phyloP scores from a whole-genome alignment of 805 yeast species.

The Zygosaccharomyces rouxii region DNA sequence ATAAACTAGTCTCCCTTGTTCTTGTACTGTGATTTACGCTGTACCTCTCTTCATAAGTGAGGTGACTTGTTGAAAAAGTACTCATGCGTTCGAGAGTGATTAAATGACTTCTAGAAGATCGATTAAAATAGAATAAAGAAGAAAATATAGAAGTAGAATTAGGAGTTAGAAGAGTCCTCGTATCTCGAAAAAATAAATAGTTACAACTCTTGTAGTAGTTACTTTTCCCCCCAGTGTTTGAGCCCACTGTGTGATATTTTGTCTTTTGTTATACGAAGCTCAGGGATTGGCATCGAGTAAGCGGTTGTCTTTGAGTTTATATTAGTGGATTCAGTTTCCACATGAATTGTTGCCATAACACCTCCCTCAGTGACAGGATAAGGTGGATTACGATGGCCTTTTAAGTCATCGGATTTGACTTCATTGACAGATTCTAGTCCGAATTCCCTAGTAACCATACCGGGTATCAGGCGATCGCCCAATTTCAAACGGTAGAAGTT shows the following conservation, averaged over 20 bases:
- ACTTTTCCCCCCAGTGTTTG: conserved; percentile 21
- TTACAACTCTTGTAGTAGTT: not conserved
- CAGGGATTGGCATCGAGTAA: conserved; percentile 72
- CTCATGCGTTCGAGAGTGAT: not conserved
- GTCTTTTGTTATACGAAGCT: conserved; percentile 36
- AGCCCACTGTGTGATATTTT: conserved; percentile 27
- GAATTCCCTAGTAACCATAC: conserved; percentile 28
- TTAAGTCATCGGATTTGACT: conserved; percentile 10
- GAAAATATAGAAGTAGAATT: not conserved
- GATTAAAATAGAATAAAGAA: not conserved
- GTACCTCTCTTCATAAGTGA: not conserved
- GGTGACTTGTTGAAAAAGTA: not conserved
- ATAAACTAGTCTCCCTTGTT: not conserved
- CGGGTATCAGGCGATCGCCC: conserved; percentile 26
- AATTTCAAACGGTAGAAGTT: conserved; percentile 10
- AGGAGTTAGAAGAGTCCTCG: not conserved
- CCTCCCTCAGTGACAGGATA: conserved; percentile 57
- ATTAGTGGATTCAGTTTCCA: conserved; percentile 57
- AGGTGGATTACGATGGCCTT: conserved; percentile 45
- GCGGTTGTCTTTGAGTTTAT: conserved; percentile 50
- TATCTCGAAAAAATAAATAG: not conserved
- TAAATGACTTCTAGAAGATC: not conserved
- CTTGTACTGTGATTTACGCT: not conserved
- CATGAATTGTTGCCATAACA: conserved; percentile 65
- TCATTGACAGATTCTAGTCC: conserved; percentile 36